Evolutionary conservation across 2,329 filamentous ascomycete genomes (phyloP).

Genomic region (Botrytis sinoallii): DNA sequence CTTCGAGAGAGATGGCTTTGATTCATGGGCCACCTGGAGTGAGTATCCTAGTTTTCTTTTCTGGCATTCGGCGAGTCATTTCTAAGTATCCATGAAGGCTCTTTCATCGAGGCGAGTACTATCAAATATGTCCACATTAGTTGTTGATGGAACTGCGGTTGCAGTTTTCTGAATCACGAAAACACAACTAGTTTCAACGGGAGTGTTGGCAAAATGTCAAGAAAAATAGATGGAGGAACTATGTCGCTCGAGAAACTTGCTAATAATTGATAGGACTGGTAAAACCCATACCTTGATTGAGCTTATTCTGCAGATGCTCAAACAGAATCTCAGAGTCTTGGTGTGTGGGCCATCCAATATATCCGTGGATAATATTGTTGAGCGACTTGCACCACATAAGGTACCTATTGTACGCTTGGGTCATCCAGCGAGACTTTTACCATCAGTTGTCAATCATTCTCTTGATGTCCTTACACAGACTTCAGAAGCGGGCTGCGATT

Average conservation of each 20-base stretch:
- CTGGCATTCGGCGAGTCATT: background rate
- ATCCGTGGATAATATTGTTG: slow-evolving; percentile 96
- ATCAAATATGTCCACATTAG: slow-evolving; percentile 11
- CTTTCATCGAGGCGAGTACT: background rate
- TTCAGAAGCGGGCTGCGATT: slow-evolving; percentile 80
- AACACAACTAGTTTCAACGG: background rate
- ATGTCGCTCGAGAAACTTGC: background rate
- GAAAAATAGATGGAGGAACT: too few species aligned
- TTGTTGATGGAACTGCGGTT: background rate
- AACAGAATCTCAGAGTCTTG: slow-evolving; percentile 68
- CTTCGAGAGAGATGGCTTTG: slow-evolving; percentile 75
- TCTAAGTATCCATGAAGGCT: background rate
- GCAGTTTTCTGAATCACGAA: background rate
- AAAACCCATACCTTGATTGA: slow-evolving; percentile 97
- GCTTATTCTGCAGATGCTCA: slow-evolving; percentile 85
- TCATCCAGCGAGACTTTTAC: slow-evolving; percentile 85
- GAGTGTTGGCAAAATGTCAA: background rate
- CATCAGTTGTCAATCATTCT: slow-evolving; percentile 83
- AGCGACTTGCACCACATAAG: slow-evolving; percentile 80
- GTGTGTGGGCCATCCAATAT: slow-evolving; percentile 98
- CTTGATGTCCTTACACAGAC: slow-evolving; percentile 88
- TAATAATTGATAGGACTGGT: slow-evolving; percentile 59
- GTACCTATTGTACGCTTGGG: slow-evolving; percentile 86
- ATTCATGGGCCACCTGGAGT: slow-evolving; percentile 92
- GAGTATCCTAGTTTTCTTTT: slow-evolving; percentile 33